These are phyloP conservation scores for Candida maltosa DNA, from an alignment of 805 yeast genomes.

Conservation along the genomic window DNA sequence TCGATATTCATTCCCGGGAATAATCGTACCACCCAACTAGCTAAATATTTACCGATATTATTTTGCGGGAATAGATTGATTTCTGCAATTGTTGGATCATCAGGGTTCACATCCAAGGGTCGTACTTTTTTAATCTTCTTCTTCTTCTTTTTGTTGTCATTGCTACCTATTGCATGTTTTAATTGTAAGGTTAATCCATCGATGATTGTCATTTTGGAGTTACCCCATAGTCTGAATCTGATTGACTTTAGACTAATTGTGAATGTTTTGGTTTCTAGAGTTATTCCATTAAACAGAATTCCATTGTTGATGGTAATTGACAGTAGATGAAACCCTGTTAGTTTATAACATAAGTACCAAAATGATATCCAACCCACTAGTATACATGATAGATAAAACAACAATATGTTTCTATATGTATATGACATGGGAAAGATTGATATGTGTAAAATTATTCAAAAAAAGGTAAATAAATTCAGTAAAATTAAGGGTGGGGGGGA, in stretches of 20 bases:
- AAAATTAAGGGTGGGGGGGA: no score
- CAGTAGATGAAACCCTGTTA: constrained; percentile 31
- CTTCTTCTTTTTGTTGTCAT: not conserved
- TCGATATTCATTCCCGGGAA: constrained; percentile 23
- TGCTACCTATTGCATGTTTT: not conserved
- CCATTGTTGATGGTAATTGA: constrained; percentile 37
- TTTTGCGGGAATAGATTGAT: constrained; percentile 16
- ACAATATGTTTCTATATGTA: no score
- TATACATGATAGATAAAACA: not conserved
- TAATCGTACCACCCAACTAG: constrained; percentile 13
- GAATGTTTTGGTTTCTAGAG: constrained; percentile 12
- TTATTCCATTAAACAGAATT: constrained; percentile 30
- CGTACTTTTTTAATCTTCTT: not conserved
- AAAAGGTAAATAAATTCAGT: no score
- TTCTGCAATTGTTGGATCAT: constrained; percentile 1
- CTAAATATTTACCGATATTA: constrained; percentile 7
- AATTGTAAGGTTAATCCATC: constrained; percentile 16
- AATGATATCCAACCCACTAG: constrained; percentile 19
- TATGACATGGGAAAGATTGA: no score
- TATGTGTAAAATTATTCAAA: no score
- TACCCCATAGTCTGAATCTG: constrained; percentile 38
- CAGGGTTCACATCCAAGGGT: not conserved
- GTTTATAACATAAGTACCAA: constrained; percentile 29
- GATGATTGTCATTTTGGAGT: constrained; percentile 26
- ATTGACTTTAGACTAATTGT: constrained; percentile 18